phyloP scores from a whole-genome alignment of 2,329 filamentous ascomycete species.

The Hymenotorrendiella dingleyae region DNA sequence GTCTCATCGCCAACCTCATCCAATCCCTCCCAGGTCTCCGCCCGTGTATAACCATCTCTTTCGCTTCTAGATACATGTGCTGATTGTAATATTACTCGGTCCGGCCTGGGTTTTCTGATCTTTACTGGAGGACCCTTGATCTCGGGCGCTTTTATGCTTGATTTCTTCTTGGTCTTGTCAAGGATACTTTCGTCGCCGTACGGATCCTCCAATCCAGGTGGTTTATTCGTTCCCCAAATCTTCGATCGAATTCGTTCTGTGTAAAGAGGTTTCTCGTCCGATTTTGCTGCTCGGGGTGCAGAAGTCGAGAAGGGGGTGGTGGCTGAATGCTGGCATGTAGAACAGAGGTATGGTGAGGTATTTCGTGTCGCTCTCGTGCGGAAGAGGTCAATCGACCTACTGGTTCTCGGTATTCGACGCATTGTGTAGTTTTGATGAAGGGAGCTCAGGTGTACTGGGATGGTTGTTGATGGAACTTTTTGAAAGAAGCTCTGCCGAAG shows the following conservation, averaged over 20 bases:
- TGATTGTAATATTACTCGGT: too few relatives aligned
- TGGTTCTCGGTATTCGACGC: constrained; percentile 29
- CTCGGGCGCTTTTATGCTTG: too few relatives aligned
- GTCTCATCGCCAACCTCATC: constrained; percentile 43
- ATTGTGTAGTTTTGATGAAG: constrained; percentile 17
- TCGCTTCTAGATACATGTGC: too few relatives aligned
- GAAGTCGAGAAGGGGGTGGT: constrained; percentile 28
- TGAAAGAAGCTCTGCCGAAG: constrained; percentile 5
- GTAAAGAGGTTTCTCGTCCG: constrained; percentile 26
- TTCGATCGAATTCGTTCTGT: constrained; percentile 41
- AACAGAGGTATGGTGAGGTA: constrained; percentile 20
- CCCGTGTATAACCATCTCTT: too few relatives aligned
- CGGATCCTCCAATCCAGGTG: constrained; percentile 42
- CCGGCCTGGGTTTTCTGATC: too few relatives aligned
- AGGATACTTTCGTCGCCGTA: constrained; percentile 36
- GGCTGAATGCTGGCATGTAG: constrained; percentile 22
- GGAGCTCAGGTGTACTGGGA: not conserved
- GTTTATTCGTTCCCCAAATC: constrained; percentile 44
- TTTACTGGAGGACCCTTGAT: too few relatives aligned
- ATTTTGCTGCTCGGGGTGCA: constrained; percentile 10
- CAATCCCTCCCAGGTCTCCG: constrained; percentile 33
- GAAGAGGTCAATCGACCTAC: constrained; percentile 28
- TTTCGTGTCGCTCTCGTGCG: constrained; percentile 8
- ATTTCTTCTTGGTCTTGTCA: constrained; percentile 22
- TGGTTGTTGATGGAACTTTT: constrained; percentile 14